phyloP scores from a whole-genome alignment of 768 basidiomycete genomes.

The Suillus placidus region DNA sequence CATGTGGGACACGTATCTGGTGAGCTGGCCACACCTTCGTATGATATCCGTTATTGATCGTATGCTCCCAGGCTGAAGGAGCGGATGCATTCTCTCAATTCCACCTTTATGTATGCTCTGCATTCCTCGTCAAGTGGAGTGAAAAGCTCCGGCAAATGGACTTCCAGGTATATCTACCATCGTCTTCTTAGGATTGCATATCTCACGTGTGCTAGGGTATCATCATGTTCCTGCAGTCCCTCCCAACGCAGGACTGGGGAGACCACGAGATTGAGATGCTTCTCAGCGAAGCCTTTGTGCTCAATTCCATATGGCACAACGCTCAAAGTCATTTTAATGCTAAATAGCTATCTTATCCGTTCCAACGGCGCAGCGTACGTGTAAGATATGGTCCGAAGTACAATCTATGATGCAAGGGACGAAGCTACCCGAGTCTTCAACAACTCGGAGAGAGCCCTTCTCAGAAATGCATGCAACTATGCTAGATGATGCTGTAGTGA shows the following conservation, averaged over 20 bases:
- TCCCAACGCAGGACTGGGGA: constrained; percentile 91
- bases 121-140: constrained; percentile 95
- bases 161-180: constrained; percentile 74
- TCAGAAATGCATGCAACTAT: constrained; percentile 1
- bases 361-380: not conserved
- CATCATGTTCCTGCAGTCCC: constrained; percentile 96
- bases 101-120: constrained; percentile 97
- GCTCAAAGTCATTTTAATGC: constrained; percentile 84
- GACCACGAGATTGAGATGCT: constrained; percentile 96
- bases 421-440: not conserved
- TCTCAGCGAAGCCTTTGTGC: constrained; percentile 93
- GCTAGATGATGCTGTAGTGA: not conserved
- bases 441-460: not conserved
- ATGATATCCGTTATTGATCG: constrained; percentile 4
- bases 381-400: constrained; percentile 4
- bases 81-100: constrained; percentile 98
- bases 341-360: constrained; percentile 37
- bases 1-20: constrained; percentile 99
- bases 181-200: constrained; percentile 7
- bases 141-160: constrained; percentile 94
- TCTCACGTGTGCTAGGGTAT: constrained; percentile 65
- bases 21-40: constrained; percentile 41
- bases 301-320: constrained; percentile 91
- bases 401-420: not conserved
- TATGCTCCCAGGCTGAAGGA: constrained; percentile 78